phyloP scores from a whole-genome alignment of 2,329 filamentous ascomycete genomes.

The Paraconiothyrium sp. region DNA sequence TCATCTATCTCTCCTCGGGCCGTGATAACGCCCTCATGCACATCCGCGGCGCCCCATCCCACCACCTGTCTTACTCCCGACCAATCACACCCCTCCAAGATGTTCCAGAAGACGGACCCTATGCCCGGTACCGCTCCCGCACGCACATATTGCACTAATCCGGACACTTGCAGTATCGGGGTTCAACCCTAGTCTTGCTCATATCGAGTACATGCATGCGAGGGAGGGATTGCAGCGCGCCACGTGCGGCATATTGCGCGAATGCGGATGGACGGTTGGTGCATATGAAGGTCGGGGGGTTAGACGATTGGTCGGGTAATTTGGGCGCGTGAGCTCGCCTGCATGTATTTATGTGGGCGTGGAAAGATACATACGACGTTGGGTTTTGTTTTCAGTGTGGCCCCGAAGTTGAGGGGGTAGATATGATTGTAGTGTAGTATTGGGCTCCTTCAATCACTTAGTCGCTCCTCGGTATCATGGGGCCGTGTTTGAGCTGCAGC shows the following conservation, averaged over 20 bases:
- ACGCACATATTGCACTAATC: not conserved
- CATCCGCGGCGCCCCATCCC: not conserved
- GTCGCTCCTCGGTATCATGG: too few species aligned
- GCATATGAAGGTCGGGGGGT: not conserved
- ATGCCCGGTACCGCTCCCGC: not conserved
- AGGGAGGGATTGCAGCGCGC: not conserved
- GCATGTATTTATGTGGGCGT: not conserved
- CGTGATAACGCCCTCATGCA: not conserved
- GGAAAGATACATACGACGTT: not conserved
- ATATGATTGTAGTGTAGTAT: not conserved
- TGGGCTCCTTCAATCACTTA: not conserved
- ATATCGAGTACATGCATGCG: not conserved
- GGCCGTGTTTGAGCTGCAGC: too few species aligned
- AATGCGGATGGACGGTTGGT: not conserved
- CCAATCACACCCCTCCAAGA: not conserved
- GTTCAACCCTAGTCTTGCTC: not conserved
- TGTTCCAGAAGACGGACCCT: not conserved
- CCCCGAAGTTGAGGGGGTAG: not conserved
- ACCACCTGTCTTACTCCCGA: not conserved
- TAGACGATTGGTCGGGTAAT: conserved; percentile 2
- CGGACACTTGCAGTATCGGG: not conserved
- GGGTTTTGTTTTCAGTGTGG: not conserved
- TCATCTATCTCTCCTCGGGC: not conserved
- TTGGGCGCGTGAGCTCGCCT: not conserved
- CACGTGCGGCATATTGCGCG: not conserved